Evolutionary conservation across 2,329 filamentous ascomycete genomes (phyloP), one percentile per base, ranked within the genome.

Genomic region (Hypoxylon sp.): DNA sequence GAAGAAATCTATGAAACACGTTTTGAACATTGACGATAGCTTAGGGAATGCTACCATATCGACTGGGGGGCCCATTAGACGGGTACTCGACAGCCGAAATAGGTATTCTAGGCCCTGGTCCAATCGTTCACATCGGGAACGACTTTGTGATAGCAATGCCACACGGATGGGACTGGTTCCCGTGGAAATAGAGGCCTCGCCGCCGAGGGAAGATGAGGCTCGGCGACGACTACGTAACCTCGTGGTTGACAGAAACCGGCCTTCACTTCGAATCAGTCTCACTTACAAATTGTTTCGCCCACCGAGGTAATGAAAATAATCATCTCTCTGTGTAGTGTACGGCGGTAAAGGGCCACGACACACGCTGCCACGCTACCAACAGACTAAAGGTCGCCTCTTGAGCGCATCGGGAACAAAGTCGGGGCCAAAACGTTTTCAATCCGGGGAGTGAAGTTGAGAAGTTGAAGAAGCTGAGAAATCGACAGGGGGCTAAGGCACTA

Each of bases 1-100:
- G 56, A 70, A 63, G 65, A 70, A 69, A 65, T 63, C 65, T 66
- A 70, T 76, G 72, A 76, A 77, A 75, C 72, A 74, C 72, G 71
- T 76, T 75, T 77, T 71, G 72, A 67, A 70, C 64, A 67, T 64
- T 30, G 55, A 30, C 60, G 57, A 52, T 50, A 18, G 61, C 20
- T 66, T 69, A 48, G 60, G 70, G 65, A 69, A 65, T 64, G 53
- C 62, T 65, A 62, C 67, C 46, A 68, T 53, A 24, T 55, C 40
- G 48, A 65, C 63, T 45, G 36, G 66, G 66, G 63, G 65, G 8
- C 52, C 58, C 50, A 67, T 56, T 45, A 64, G 65, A 61, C 67
- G 70, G 69, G 64, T 52, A n/a, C 30, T 60, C 32, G 62, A 64
- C 44, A 70, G 55, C 69, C 68, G 70, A 64, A 38, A 67, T 69